These are phyloP conservation scores for Plenodomus biglobosus DNA, from an alignment of 2,329 filamentous ascomycete species.

Conservation along the genomic window DNA sequence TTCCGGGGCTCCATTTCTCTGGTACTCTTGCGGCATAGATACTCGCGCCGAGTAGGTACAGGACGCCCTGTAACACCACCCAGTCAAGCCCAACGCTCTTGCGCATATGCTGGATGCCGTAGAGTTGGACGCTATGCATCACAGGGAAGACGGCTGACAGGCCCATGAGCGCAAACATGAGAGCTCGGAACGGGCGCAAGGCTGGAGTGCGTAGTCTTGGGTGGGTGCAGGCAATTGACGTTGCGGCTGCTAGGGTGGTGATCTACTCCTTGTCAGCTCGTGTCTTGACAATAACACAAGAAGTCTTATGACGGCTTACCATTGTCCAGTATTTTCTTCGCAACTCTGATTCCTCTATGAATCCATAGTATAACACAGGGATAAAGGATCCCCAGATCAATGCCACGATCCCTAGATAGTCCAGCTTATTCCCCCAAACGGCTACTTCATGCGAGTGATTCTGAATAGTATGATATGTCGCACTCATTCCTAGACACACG, in stretches of 20 bases:
- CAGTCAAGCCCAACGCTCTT: slow-evolving; percentile 77
- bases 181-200: slow-evolving; percentile 81
- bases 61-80: slow-evolving; percentile 74
- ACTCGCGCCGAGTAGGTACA: slow-evolving; percentile 84
- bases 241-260: slow-evolving; percentile 72
- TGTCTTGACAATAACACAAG: not conserved
- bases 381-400: slow-evolving; percentile 92
- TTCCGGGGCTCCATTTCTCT: slow-evolving; percentile 74
- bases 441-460: slow-evolving; percentile 82
- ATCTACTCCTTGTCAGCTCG: slow-evolving; percentile 58
- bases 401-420: slow-evolving; percentile 91
- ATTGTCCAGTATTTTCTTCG: slow-evolving; percentile 73
- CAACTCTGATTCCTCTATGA: slow-evolving; percentile 62
- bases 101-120: slow-evolving; percentile 67
- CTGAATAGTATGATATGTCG: slow-evolving; percentile 78
- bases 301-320: slow-evolving; percentile 48
- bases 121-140: slow-evolving; percentile 69
- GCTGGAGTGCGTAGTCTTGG: slow-evolving; percentile 80
- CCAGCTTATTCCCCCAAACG: slow-evolving; percentile 85
- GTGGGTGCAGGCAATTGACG: slow-evolving; percentile 73
- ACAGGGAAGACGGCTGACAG: slow-evolving; percentile 82
- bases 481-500: slow-evolving; percentile 52
- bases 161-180: slow-evolving; percentile 88
- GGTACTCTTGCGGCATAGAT: slow-evolving; percentile 87
- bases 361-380: slow-evolving; percentile 68